phyloP scores from a whole-genome alignment of 768 basidiomycete species.

The Glaciozyma antarctica region DNA sequence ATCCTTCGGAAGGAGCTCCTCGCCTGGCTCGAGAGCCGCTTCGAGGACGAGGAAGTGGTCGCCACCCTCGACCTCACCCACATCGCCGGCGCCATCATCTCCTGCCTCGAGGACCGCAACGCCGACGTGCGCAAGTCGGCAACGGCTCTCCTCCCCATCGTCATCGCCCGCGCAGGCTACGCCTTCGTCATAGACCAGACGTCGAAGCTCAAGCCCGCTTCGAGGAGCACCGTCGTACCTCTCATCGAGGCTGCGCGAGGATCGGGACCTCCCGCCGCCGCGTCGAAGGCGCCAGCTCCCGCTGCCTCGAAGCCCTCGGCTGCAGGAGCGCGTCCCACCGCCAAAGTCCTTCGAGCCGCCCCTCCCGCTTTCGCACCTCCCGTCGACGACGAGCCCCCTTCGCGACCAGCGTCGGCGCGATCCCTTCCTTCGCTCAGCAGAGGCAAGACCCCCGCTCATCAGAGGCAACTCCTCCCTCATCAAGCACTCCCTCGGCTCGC shows the following conservation, averaged over 20 bases:
- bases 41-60: constrained; percentile 45
- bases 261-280: constrained; percentile 42
- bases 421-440: not conserved
- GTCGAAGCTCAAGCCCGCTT: constrained; percentile 80
- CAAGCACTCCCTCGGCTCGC: constrained; percentile 36
- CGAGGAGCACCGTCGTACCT: constrained; percentile 68
- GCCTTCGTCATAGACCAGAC: constrained; percentile 80
- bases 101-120: constrained; percentile 80
- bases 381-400: constrained; percentile 9
- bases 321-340: constrained; percentile 34
- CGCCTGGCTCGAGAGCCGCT: constrained; percentile 59
- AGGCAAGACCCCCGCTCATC: constrained; percentile 5
- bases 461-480: constrained; percentile 15
- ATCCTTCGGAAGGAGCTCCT: constrained; percentile 69
- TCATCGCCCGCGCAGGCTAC: constrained; percentile 67
- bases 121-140: constrained; percentile 87
- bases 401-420: not conserved
- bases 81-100: constrained; percentile 58
- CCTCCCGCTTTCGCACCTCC: constrained; percentile 12
- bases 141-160: constrained; percentile 62
- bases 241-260: constrained; percentile 68
- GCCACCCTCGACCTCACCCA: constrained; percentile 55
- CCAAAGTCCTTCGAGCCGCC: constrained; percentile 32
- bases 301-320: constrained; percentile 38
- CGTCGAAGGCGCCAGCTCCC: constrained; percentile 33